Percentiles rank a stretch among this genome's conserved stretches.
These are phyloP conservation scores for Neurospora terricola DNA, from an alignment of 495 filamentous ascomycete genomes.

Conservation along the genomic window DNA sequence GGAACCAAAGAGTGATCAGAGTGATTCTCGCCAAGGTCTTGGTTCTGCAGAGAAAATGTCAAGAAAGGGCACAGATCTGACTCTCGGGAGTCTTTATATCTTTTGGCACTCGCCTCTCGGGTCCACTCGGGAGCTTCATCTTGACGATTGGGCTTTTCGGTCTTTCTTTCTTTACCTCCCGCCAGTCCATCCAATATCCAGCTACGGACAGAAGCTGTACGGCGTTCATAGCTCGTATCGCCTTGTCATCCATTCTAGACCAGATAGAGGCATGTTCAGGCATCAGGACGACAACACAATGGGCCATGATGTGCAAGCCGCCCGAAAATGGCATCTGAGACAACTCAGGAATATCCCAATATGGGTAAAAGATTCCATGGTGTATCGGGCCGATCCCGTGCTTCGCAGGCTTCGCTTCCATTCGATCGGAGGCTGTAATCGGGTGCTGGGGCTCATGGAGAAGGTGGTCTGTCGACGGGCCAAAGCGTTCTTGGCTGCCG, in stretches of 20 bases:
- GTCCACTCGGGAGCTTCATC: too few relatives aligned
- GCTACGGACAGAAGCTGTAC: not conserved
- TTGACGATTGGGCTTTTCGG: not conserved
- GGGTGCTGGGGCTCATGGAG: not conserved
- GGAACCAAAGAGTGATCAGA: not conserved
- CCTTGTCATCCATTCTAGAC: not conserved
- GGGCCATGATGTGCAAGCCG: not conserved
- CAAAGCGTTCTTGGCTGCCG: not conserved
- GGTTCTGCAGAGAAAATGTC: not conserved
- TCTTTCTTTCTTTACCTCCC: not conserved
- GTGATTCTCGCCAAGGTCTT: not conserved
- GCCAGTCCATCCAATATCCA: not conserved
- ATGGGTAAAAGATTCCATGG: not conserved
- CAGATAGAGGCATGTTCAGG: not conserved
- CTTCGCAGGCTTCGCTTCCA: not conserved
- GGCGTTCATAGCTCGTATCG: not conserved
- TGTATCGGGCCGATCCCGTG: not conserved
- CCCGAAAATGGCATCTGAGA: not conserved
- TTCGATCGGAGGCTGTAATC: not conserved
- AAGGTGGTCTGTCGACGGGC: not conserved
- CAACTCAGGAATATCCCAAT: not conserved
- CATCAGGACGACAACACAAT: not conserved
- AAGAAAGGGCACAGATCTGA: not conserved
- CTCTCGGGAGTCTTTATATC: too few relatives aligned
- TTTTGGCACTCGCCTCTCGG: not conserved